Evolutionary conservation across 2,329 filamentous ascomycete species (phyloP).

Genomic region (Plectosphaerella plurivora): DNA sequence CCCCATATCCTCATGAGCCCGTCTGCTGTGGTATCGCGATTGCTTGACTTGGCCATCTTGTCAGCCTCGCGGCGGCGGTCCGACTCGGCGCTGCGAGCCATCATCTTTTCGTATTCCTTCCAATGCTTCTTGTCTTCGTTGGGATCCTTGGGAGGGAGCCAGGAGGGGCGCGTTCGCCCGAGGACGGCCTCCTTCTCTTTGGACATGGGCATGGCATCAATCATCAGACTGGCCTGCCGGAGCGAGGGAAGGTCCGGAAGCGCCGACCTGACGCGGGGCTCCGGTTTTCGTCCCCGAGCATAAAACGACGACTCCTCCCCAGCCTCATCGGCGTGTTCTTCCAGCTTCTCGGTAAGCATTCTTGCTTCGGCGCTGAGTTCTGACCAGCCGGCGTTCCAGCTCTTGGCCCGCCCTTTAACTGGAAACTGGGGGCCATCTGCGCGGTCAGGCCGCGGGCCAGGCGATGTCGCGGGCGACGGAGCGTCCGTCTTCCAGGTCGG

Average conservation of each 20-base stretch:
- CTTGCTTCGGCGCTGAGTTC: conserved; percentile 70
- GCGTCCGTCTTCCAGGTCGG: conserved; percentile 48
- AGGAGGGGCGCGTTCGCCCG: conserved; percentile 74
- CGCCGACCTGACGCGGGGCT: conserved; percentile 59
- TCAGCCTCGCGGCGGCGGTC: conserved; percentile 55
- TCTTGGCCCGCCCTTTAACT: conserved; percentile 57
- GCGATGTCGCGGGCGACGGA: conserved; percentile 17
- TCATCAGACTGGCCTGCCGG: conserved; percentile 73
- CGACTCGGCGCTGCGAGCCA: conserved; percentile 57
- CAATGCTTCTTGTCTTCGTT: conserved; percentile 88
- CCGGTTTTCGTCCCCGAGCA: conserved; percentile 26
- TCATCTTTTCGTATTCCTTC: conserved; percentile 81
- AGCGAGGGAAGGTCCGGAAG: conserved; percentile 66
- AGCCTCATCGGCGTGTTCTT: conserved; percentile 65
- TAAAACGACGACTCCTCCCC: conserved; percentile 23
- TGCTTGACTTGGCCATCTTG: conserved; percentile 45
- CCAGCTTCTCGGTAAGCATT: conserved; percentile 73
- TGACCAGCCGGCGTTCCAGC: conserved; percentile 68
- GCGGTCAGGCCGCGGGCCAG: not conserved
- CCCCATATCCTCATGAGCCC: conserved; percentile 66
- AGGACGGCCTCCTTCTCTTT: conserved; percentile 84
- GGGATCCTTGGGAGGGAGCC: conserved; percentile 82
- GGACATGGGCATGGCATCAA: conserved; percentile 77
- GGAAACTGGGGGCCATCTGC: conserved; percentile 30
- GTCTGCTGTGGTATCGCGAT: conserved; percentile 50